phyloP scores from a whole-genome alignment of 805 yeast species.

The Huiozyma naganishii region DNA sequence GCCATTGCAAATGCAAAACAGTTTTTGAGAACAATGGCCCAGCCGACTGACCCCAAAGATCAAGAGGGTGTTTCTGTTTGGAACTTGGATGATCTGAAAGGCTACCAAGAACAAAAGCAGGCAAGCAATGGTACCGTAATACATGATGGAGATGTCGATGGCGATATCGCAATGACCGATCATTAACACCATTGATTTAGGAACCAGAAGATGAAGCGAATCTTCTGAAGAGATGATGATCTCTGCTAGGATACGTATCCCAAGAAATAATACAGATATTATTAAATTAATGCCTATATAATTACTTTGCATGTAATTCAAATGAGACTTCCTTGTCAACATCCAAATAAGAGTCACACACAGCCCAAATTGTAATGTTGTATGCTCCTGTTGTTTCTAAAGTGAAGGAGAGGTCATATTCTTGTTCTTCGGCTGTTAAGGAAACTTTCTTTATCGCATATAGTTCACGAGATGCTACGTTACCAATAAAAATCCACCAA shows the following conservation, averaged over 20 bases:
- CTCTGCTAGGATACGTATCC: background rate
- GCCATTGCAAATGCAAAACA: slow-evolving; percentile 91
- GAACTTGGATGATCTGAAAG: slow-evolving; percentile 59
- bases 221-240: background rate
- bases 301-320: slow-evolving; percentile 34
- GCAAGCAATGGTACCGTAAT: background rate
- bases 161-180: slow-evolving; percentile 7
- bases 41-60: slow-evolving; percentile 79
- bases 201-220: background rate
- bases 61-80: slow-evolving; percentile 93
- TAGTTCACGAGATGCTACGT: slow-evolving; percentile 44
- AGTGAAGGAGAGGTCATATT: slow-evolving; percentile 42
- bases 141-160: slow-evolving; percentile 18
- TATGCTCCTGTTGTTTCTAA: slow-evolving; percentile 54
- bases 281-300: background rate
- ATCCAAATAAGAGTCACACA: slow-evolving; percentile 87
- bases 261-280: background rate
- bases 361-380: slow-evolving; percentile 63
- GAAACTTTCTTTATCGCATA: slow-evolving; percentile 62
- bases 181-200: no score
- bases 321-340: slow-evolving; percentile 74
- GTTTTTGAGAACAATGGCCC: slow-evolving; percentile 87
- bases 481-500: slow-evolving; percentile 89
- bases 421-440: slow-evolving; percentile 41
- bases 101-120: slow-evolving; percentile 34